Percentiles rank a stretch among this genome's conserved stretches.
These are phyloP conservation scores for Linnemannia zychae DNA, from an alignment of 192 early-diverging fungal genomes.

Conservation along the genomic window DNA sequence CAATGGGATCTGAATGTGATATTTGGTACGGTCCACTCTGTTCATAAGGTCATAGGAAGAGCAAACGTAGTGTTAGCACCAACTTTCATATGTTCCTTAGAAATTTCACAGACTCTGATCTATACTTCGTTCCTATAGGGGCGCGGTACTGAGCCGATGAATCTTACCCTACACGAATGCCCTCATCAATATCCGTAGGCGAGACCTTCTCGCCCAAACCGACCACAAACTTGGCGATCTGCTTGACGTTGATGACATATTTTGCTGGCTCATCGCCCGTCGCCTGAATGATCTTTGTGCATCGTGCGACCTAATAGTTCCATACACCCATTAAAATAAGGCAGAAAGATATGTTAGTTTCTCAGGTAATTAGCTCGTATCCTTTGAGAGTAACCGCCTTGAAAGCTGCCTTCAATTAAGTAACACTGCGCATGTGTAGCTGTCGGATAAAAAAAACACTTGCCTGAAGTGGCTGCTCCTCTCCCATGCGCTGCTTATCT, in stretches of 20 bases:
- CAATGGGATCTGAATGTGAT: slow-evolving; percentile 99
- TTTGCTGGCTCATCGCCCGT: slow-evolving; percentile 92
- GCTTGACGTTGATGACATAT: slow-evolving; percentile 99
- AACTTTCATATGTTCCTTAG: not conserved
- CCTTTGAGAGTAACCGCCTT: not conserved
- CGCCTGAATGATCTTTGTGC: slow-evolving; percentile 98
- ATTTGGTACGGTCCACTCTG: slow-evolving; percentile 97
- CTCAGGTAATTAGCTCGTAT: no score
- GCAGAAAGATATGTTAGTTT: no score
- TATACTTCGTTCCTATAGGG: not conserved
- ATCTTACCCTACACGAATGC: slow-evolving; percentile 97
- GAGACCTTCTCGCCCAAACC: slow-evolving; percentile 96
- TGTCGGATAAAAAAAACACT: not conserved
- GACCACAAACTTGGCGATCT: slow-evolving; percentile 99
- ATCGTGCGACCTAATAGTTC: slow-evolving; percentile 87
- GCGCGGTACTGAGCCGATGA: not conserved
- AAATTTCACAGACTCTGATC: not conserved
- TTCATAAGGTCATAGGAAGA: not conserved
- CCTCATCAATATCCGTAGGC: slow-evolving; percentile 99
- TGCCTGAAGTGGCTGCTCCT: slow-evolving; percentile 94
- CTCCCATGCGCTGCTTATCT: slow-evolving; percentile 97
- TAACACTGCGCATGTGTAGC: not conserved
- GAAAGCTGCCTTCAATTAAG: not conserved
- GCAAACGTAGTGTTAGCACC: not conserved
- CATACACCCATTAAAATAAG: no score